Evolutionary conservation across 2,329 filamentous ascomycete genomes (phyloP), one percentile per base, ranked within the genome.

Genomic region (Helotiales sp.): DNA sequence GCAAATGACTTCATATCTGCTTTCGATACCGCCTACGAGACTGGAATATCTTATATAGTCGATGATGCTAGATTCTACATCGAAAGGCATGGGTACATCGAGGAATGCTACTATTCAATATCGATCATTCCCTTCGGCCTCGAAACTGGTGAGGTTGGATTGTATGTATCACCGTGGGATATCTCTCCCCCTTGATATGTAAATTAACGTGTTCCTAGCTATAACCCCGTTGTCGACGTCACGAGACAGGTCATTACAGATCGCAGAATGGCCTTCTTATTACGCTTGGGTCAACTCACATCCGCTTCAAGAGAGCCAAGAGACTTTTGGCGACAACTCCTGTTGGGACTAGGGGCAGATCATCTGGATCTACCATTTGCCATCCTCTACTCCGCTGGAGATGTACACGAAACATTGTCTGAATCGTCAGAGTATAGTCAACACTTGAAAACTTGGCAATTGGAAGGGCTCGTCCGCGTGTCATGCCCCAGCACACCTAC

Each of bases 251-350:
- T 67, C 0, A 63, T 66, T 12, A 54, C 59, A 46, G 68, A 66
- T 13, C 62, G 73, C 24, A 69, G 75, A 55, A 73, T 74, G 63
- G 66, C 72, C 30, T 75, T 73, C 27, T 64, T 77, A 6, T 68
- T 73, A n/a, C 67, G 72, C 9, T 58, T 78, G 4, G 71, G 70
- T 1, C 75, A 75, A 38, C 66, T 59, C 10, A 65, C 70, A 9
- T 60, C 65, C 1, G 63, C 65, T 5, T 66, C 67, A 4, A 69
- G 59, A 17, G 68, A 63, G 29, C 66, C 63, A 38, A 73, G 64
- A 63, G 71, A 75, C 2, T 75, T 73, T 10, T 74, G 72, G 72
- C 31, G 58, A 5, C 64, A 63, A 6, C 53, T 71, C 2, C 46
- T 72, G 25, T 50, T 55, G 9, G 66, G 67, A 5, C 51, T 73